phyloP scores from a whole-genome alignment of 1,284 basidiomycete species.

The Cronartium quercuum region DNA sequence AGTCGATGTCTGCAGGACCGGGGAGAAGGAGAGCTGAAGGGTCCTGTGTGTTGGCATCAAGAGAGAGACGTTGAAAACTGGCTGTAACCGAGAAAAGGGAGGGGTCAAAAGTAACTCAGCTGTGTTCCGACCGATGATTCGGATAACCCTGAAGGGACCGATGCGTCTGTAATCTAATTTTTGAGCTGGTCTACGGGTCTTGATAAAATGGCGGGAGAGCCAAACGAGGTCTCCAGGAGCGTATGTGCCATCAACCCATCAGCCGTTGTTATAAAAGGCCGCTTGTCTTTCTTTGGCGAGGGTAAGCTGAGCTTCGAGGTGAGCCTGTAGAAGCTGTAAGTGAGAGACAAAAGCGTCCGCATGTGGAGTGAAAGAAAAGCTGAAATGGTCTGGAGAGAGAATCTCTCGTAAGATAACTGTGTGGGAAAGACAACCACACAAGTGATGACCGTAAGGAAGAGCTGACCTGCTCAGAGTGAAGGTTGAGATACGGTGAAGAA shows the following conservation, averaged over 20 bases:
- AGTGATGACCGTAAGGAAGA: no score
- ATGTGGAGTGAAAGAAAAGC: no score
- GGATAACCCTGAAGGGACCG: neutral
- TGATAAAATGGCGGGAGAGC: neutral
- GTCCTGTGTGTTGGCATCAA: no score
- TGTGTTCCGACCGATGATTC: neutral
- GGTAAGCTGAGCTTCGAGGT: neutral
- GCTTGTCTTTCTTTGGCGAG: neutral
- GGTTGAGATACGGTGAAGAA: no score
- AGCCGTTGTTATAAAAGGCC: neutral
- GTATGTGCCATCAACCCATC: neutral
- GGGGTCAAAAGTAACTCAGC: neutral
- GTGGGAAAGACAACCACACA: no score
- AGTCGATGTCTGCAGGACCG: no score
- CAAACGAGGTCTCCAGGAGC: neutral
- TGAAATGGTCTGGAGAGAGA: no score
- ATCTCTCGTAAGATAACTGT: no score
- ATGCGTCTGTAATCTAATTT: constrained; percentile 6
- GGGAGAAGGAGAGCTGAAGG: no score
- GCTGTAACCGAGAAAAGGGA: constrained; percentile 4
- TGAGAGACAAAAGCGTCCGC: no score
- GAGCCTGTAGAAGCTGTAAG: neutral
- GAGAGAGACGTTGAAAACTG: constrained; percentile 18
- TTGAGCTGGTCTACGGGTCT: neutral
- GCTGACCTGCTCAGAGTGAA: no score